Base-by-base conservation (phyloP, 495 filamentous ascomycete genomes). In the Penicillium turbatum region DNA sequence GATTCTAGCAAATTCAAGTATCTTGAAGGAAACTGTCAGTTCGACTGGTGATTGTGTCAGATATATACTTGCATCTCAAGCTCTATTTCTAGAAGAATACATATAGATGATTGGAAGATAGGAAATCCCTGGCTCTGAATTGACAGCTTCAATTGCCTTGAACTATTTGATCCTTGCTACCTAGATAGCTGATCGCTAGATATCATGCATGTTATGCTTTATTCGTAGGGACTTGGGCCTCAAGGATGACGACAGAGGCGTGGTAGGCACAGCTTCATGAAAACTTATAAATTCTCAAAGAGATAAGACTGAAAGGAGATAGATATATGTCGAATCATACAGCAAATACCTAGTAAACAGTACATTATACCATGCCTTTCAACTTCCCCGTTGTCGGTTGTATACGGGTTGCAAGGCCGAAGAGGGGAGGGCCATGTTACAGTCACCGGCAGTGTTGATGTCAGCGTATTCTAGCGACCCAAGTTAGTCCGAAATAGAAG, bases 231-330 rank as follows among this genome's bases (percentile, higher is more conserved):
- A 39, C 32, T 21, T 48, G 44, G 40, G 44, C 45, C 49, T 57
- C 35, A 37, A 49, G 47, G 37, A 65, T 65, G 62, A 65, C 62
- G 62, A 65, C 62, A 65, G 59, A 55, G 62, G 62, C 60, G 54
- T 44, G 41, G 47, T 37, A 26, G 26, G 38, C 21, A 48, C 45
- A 26, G 10, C 19, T 36, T 34, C 21, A 48, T 10, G 15, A 30
- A 15, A 3, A 30, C 27, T 8, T 30, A 30, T 24, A 37, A 9
- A 48, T 29, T 6, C 13, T 13, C 8, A 6, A 19, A 11, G 31
- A 13, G 5, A n/a, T n/a, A n/a, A n/a, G n/a, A n/a, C n/a, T n/a
- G 6, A 6, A 2, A 12, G 1, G 4, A 17, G 6, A 30, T 17
- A 30, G 21, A 15, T 4, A 10, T 5, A 5, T 2, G 13, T 21